A percentile compares a stretch with the other conserved stretches of the same genome.
phyloP scores from a whole-genome alignment of 2,329 filamentous ascomycete genomes.

The Ceratocystis lukuohia region DNA sequence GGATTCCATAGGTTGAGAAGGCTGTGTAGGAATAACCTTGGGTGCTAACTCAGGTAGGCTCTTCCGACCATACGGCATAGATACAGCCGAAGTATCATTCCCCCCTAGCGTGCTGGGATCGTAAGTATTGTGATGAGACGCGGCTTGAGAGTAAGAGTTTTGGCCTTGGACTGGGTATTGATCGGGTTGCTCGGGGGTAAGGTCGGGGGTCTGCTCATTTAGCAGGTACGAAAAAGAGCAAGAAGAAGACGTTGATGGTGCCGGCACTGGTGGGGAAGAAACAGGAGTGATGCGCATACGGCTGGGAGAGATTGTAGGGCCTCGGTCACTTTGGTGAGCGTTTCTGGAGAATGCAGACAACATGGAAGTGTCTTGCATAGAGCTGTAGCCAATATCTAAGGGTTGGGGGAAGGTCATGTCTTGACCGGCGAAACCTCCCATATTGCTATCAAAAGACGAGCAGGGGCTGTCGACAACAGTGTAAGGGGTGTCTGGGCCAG shows the following conservation, averaged over 20 bases:
- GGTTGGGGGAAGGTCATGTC: conserved; percentile 7
- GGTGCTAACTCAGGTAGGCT: background rate
- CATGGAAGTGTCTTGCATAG: background rate
- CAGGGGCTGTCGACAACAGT: conserved; percentile 3
- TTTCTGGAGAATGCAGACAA: background rate
- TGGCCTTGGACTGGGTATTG: background rate
- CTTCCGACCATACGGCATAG: background rate
- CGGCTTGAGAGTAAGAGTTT: background rate
- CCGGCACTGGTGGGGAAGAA: background rate
- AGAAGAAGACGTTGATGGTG: background rate
- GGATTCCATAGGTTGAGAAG: background rate
- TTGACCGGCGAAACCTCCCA: conserved; percentile 2
- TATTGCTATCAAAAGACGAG: conserved; percentile 10
- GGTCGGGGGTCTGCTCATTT: background rate
- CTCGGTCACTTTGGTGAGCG: background rate
- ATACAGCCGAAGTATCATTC: background rate
- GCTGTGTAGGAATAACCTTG: background rate
- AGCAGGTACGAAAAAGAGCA: background rate
- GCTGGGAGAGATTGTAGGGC: background rate
- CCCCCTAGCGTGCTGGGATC: background rate
- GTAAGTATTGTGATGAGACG: background rate
- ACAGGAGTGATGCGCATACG: background rate
- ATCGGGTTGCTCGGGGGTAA: background rate
- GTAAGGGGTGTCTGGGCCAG: background rate
- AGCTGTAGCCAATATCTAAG: background rate